Evolutionary conservation across 805 yeast species (phyloP), one percentile per base, ranked within the genome.

Genomic region (Tetrapisispora arboricola): DNA sequence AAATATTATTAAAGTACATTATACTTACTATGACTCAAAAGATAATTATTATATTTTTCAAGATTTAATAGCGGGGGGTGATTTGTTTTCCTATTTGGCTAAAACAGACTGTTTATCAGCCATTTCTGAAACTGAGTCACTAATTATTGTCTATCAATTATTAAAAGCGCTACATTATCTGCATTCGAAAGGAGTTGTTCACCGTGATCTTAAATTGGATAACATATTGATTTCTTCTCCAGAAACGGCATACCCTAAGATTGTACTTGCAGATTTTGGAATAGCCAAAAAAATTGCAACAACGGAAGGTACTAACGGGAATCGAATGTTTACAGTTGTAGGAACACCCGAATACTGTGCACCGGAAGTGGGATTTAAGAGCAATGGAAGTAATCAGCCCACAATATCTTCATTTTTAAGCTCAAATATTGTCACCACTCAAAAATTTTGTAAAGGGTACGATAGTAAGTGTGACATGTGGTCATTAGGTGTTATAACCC

Each of bases 341-440:
- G 80, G 80, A 2, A 80, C 86, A 0, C 77, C 80, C 0, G 86
- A 80, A 52, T 80, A 80, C 50, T 71, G 78, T 43, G 86, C 87
- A 1, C 87, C 87, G 0, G 86, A 80, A 49, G 76, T 80, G 10
- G 76, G 79, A 1, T 65, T 74, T 39, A 65, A 58, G 34, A 53
- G 55, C 9, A 55, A 58, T 24, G 49, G 15, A 44, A 46, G 12
- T 40, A 32, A 17, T 26, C 22, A 18, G 3, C 10, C 37, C 1
- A 6, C 15, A 28, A 18, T 13, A 6, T 6, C 10, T 3, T 12
- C 27, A 2, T 2, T 21, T 16, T 17, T 18, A 9, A 7, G 27
- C n/a, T 10, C 36, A 2, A 16, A 22, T 7, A 24, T 22, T 15
- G 6, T 34, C 22, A 24, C 37, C 6, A 24, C 37, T 3, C 37